Base-by-base conservation (phyloP, 139 green algal species). In the Chara braunii region DNA sequence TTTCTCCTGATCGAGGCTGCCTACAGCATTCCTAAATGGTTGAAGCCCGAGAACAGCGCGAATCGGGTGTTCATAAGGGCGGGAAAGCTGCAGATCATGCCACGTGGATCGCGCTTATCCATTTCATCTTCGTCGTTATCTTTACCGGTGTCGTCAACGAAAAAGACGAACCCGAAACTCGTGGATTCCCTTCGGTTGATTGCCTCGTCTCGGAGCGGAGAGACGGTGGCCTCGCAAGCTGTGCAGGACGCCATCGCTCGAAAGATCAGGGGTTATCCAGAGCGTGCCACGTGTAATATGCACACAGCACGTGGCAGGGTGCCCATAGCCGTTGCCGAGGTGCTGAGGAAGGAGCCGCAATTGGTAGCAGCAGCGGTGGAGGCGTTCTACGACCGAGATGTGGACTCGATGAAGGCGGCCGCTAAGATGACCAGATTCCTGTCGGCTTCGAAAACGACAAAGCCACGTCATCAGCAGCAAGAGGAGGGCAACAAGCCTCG, bases 1-100 rank as follows among this genome's bases (percentile, higher is more conserved):
- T 97, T 97, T 65, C 55, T 97, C 56, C 81, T 97, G 7, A 95
- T 97, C 29, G 92, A 98, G 79, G 81, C 84, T n/a, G 90, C 90
- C 0, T 88, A 91, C 44, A 51, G 64, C 0, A 70, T 98, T 59
- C 90, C 92, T 0, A 71, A 79, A 23, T 84, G 78, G 78, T 40
- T 84, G 9, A 48, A 80, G 45, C 78, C 78, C 8, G 50, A 64
- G 12, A 78, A n/a, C 37, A 68, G 58, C 29, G 32, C 32, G 23
- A 80, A 82, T 37, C 57, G 76, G 5, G 40, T 75, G 37, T 79
- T 79, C 32, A 5, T 79, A 3, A 11, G 22, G 11, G 1, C n/a
- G 1, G 70, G 69, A 14, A 14, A 24, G 50, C 9, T 74, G 52
- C 12, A 3, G 18, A 48, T 48, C 40, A n/a, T n/a, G n/a, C n/a